Evolutionary conservation across 148 eudicot species (phyloP).

Genomic region (Silene uniflora): DNA sequence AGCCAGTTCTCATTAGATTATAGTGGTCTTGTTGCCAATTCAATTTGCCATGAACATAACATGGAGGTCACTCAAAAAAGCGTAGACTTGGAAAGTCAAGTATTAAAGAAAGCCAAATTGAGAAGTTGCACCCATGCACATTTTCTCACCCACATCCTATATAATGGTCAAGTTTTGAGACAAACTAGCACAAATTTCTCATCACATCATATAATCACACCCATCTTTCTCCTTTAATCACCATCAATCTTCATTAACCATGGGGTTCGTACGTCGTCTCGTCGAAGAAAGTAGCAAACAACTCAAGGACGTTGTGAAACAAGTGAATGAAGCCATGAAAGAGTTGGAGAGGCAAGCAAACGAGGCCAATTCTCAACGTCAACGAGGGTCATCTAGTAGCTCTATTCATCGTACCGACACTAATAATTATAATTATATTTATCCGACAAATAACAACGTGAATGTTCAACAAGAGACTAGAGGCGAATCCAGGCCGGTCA

Average conservation of each 20-base stretch:
- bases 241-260: not conserved
- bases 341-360: conserved; percentile 4
- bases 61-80: no score
- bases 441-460: not conserved
- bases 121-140: conserved; percentile 6
- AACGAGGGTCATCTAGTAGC: no score
- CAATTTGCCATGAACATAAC: no score
- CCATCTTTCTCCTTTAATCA: not conserved
- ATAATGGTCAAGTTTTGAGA: no score
- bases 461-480: no score
- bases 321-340: not conserved
- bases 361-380: no score
- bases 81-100: not conserved
- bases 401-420: no score
- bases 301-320: not conserved
- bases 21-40: no score
- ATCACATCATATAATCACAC: no score
- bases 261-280: conserved; percentile 3
- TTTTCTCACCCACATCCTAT: not conserved
- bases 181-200: no score
- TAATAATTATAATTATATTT: not conserved
- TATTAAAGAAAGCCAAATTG: not conserved
- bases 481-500: no score
- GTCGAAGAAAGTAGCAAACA: not conserved
- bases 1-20: no score